Base-by-base conservation (phyloP, 1,139 yeast genomes). In the Lodderomyces metapsilosis region DNA sequence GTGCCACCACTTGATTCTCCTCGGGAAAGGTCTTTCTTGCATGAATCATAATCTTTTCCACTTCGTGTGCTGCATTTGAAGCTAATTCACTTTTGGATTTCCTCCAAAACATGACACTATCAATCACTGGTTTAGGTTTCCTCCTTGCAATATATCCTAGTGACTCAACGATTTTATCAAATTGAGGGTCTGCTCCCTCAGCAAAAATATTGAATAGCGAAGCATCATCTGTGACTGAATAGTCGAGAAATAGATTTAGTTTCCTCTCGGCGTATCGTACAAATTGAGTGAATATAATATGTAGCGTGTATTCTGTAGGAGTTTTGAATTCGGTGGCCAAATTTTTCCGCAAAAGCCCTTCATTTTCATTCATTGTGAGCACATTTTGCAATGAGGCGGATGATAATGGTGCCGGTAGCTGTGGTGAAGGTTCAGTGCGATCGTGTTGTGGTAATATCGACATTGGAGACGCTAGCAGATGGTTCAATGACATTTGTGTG, bases 31-130 rank as follows among this genome's bases (percentile, higher is more conserved):
- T 56, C 3, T 53, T 34, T 40, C 56, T 55, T 11, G 63, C 64
- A 8, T 53, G 42, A 5, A 52, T 46, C 27, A 66, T 41, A 0
- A 62, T 68, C 44, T 69, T 66, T 43, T 78, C 83, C 12, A 78
- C 79, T 45, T 81, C 84, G 8, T 76, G 67, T 1, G 86, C 82
- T 0, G 95, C 95, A 67, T 82, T 71, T 3, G 82, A 75, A 0
- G 95, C 89, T 3, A 87, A 84, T 52, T 91, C 97, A 22, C 94
- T 82, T 59, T 92, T 72, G 4, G 94, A 80, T 59, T 91, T 88
- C 45, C 98, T 75, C 99, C 99, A 92, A 57, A 87, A 91, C 98
- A 94, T 91, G 45, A 92, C 96, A 17, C 96, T 88, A 59, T 94
- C 98, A 36, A 94, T 91, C 3, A 94, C 97, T 0, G 97, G 96